Evolutionary conservation across 1,284 basidiomycete species (phyloP).

Genomic region (Apiotrichum mycotoxinovorans): DNA sequence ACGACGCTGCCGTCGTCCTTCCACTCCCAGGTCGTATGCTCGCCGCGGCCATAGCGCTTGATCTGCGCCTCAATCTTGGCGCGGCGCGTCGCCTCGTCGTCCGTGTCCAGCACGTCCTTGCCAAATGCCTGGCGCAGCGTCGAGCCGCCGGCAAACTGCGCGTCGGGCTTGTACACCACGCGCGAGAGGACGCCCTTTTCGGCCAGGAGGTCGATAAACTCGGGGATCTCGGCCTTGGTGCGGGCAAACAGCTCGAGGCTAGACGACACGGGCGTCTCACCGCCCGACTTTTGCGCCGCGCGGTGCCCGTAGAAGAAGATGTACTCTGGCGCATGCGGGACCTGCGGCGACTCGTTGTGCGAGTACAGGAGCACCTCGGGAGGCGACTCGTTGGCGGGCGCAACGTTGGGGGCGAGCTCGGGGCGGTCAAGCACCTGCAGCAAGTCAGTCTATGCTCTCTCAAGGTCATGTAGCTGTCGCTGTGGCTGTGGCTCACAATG

Average conservation of each 20-base stretch:
- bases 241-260: constrained; percentile 18
- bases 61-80: constrained; percentile 18
- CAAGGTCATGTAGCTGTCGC: background rate
- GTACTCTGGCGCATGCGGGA: constrained; percentile 20
- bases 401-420: constrained; percentile 18
- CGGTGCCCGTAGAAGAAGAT: constrained; percentile 20
- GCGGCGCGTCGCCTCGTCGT: constrained; percentile 9
- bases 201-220: constrained; percentile 15
- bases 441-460: background rate
- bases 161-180: constrained; percentile 8
- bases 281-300: constrained; percentile 5
- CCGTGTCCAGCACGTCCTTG: constrained; percentile 12
- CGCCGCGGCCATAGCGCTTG: constrained; percentile 13
- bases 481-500: background rate
- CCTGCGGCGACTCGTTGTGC: constrained; percentile 22
- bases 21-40: constrained; percentile 19
- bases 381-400: constrained; percentile 22
- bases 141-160: constrained; percentile 14
- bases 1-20: constrained; percentile 11
- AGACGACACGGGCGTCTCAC: constrained; percentile 19
- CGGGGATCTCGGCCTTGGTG: constrained; percentile 15
- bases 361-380: constrained; percentile 11
- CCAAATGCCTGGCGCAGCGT: constrained; percentile 19
- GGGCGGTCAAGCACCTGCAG: constrained; percentile 8
- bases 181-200: constrained; percentile 8